phyloP scores from a whole-genome alignment of 495 filamentous ascomycete species.

The Aspergillus indologenus region DNA sequence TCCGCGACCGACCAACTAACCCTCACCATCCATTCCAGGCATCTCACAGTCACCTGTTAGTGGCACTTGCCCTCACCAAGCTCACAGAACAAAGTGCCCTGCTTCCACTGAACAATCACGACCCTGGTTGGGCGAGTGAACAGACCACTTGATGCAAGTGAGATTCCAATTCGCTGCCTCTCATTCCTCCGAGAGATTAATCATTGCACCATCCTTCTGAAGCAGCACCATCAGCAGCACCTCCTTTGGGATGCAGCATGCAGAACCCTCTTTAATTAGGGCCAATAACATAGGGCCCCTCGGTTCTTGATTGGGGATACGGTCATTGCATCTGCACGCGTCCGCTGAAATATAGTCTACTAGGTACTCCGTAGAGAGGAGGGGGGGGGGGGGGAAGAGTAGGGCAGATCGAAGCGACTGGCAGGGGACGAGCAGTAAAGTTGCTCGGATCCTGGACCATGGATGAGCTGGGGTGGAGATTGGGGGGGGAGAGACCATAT shows the following conservation, averaged over 20 bases:
- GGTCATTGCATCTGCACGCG: not conserved
- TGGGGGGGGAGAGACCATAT: not conserved
- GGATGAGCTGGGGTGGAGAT: not conserved
- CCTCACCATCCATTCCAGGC: not conserved
- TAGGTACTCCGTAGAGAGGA: no score
- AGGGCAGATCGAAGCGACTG: slow-evolving; percentile 9
- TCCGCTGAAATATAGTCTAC: no score
- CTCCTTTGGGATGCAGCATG: not conserved
- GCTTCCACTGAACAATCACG: not conserved
- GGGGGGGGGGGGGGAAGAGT: not conserved
- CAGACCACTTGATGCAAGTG: no score
- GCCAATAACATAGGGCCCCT: not conserved
- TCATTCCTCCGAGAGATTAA: slow-evolving; percentile 3
- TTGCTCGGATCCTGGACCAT: not conserved
- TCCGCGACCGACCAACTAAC: not conserved
- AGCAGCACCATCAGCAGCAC: not conserved
- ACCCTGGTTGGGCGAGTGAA: not conserved
- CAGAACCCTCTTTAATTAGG: slow-evolving; percentile 1
- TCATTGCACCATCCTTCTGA: not conserved
- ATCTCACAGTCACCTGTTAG: slow-evolving; percentile 4
- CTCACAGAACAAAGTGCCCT: no score
- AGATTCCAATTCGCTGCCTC: slow-evolving; percentile 2
- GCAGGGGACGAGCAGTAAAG: not conserved
- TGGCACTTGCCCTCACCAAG: no score
- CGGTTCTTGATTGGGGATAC: not conserved